Evolutionary conservation across 2,329 filamentous ascomycete species (phyloP).

Genomic region (Apiospora arundinis): DNA sequence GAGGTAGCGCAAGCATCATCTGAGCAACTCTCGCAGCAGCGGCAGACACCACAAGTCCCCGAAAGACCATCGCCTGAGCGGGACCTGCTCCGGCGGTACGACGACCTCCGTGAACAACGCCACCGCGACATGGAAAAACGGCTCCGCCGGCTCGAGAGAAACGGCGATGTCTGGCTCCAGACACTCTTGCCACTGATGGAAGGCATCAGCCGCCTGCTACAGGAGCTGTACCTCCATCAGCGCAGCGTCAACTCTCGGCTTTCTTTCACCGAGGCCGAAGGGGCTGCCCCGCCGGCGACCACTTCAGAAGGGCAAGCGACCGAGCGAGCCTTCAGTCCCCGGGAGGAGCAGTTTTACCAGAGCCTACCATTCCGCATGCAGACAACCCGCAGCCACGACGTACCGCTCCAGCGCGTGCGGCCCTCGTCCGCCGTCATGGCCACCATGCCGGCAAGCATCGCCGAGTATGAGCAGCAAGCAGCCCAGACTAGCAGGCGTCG

Average conservation of each 20-base stretch:
- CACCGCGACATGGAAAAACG: conserved; percentile 55
- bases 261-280: not conserved
- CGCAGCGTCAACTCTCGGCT: conserved; percentile 1
- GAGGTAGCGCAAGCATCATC: conserved; percentile 10
- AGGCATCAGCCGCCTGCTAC: conserved; percentile 44
- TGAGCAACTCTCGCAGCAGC: conserved; percentile 35
- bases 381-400: conserved; percentile 10
- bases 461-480: not conserved
- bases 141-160: conserved; percentile 52
- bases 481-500: not conserved
- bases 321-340: not conserved
- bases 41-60: conserved; percentile 27
- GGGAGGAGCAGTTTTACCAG: conserved; percentile 1
- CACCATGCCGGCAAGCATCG: not conserved
- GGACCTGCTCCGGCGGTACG: conserved; percentile 47
- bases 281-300: not conserved
- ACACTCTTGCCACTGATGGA: conserved; percentile 53
- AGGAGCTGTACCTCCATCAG: conserved; percentile 37
- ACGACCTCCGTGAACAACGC: conserved; percentile 49
- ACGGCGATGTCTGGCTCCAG: conserved; percentile 52
- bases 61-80: conserved; percentile 19
- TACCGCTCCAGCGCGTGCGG: conserved; percentile 13
- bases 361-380: not conserved
- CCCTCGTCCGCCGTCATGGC: not conserved
- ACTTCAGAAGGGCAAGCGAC: not conserved